phyloP scores from a whole-genome alignment of 306 rosid genomes.

The Cercis canadensis region DNA sequence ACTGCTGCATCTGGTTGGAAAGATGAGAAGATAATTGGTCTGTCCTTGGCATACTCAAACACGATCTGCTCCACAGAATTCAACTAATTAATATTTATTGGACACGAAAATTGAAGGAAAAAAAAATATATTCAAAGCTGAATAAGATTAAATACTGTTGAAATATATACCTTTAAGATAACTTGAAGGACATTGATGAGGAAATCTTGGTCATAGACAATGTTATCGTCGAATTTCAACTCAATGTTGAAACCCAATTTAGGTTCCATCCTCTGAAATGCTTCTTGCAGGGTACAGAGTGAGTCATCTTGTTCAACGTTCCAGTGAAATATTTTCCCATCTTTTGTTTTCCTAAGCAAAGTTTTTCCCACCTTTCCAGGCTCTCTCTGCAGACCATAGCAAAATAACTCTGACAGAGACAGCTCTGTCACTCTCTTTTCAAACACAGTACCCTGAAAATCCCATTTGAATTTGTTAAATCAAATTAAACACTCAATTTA shows the following conservation, averaged over 20 bases:
- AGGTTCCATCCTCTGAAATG: slow-evolving; percentile 56
- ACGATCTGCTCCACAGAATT: slow-evolving; percentile 57
- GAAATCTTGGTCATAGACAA: slow-evolving; percentile 54
- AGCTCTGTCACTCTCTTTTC: slow-evolving; percentile 70
- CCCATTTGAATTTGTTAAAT: neutral
- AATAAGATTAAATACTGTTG: too few species aligned
- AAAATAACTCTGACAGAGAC: slow-evolving; percentile 59
- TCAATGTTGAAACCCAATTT: slow-evolving; percentile 80
- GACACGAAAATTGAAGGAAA: too few species aligned
- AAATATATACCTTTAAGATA: slow-evolving; percentile 50
- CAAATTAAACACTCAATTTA: neutral
- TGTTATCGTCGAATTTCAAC: slow-evolving; percentile 74
- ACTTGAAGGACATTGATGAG: slow-evolving; percentile 61
- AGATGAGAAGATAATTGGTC: slow-evolving; percentile 74
- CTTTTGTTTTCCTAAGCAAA: slow-evolving; percentile 61
- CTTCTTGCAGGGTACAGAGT: slow-evolving; percentile 77
- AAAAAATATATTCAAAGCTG: too few species aligned
- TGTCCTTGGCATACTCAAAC: slow-evolving; percentile 56
- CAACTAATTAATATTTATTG: neutral
- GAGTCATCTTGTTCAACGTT: slow-evolving; percentile 75
- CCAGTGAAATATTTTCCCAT: slow-evolving; percentile 61
- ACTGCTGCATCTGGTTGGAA: slow-evolving; percentile 84
- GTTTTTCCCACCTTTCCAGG: slow-evolving; percentile 54
- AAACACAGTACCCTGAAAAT: slow-evolving; percentile 62
- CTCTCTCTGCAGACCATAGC: slow-evolving; percentile 73